A percentile compares a stretch with the other conserved stretches of the same genome.
Evolutionary conservation across 2,329 filamentous ascomycete genomes (phyloP).

Genomic region (Keithomyces neogunnii): DNA sequence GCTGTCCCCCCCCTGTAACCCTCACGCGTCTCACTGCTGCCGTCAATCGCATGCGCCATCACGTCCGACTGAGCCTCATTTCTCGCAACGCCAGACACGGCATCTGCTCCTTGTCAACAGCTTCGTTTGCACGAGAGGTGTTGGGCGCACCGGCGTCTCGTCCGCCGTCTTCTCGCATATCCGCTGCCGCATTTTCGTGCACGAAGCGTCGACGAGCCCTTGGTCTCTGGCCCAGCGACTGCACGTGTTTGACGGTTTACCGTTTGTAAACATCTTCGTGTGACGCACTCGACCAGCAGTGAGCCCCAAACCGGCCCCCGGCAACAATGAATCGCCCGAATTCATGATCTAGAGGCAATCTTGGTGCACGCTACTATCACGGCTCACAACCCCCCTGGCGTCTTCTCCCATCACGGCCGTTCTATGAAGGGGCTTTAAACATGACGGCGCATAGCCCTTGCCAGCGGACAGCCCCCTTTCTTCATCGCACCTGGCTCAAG

Average conservation of each 20-base stretch:
- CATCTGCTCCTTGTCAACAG: not conserved
- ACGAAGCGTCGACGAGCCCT: not conserved
- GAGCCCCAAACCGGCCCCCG: not conserved
- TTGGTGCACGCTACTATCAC: not conserved
- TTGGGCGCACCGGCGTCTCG: not conserved
- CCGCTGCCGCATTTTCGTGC: not conserved
- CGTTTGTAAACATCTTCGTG: slow-evolving; percentile 2
- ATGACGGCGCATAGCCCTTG: slow-evolving; percentile 41
- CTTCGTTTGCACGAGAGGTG: not conserved
- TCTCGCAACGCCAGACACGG: slow-evolving; percentile 1
- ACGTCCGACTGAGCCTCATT: slow-evolving; percentile 4
- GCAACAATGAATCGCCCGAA: slow-evolving; percentile 8
- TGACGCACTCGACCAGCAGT: not conserved
- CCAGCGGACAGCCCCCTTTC: slow-evolving; percentile 43
- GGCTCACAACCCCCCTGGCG: not conserved
- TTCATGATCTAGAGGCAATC: slow-evolving; percentile 6
- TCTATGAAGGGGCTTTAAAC: slow-evolving; percentile 27
- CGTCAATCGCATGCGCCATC: slow-evolving; percentile 5
- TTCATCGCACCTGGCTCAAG: slow-evolving; percentile 45
- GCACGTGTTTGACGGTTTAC: not conserved
- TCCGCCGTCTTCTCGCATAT: not conserved
- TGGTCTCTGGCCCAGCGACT: not conserved
- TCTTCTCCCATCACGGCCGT: slow-evolving; percentile 8
- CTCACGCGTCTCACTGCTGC: slow-evolving; percentile 19
- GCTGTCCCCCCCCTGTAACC: slow-evolving; percentile 4